Base-by-base conservation (phyloP, 225 moss, liverwort and hornwort species). In the Marchantia polymorpha region DNA sequence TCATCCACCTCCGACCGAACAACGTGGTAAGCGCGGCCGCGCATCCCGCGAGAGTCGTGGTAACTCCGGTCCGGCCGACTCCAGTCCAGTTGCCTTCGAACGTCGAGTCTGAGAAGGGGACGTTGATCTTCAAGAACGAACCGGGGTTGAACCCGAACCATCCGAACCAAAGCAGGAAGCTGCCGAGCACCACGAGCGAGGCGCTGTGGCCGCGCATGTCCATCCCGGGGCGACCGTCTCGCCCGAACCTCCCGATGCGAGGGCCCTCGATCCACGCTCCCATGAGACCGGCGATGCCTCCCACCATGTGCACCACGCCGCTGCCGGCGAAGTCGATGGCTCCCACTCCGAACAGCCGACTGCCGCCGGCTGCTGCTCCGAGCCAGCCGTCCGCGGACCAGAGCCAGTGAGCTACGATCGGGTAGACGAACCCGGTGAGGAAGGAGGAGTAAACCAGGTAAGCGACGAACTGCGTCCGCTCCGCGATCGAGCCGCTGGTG, bases 111-210 rank as follows among this genome's bases (percentile, higher is more conserved):
- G 48, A 52, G 17, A 88, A 93, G 9, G 84, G 50, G 7, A 27
- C 0, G 69, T 81, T 1, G 13, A 93, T 93, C 0, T 72, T 16
- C 51, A 89, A 0, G 7, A 52, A 93, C 49, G 90, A 90, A 7
- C 93, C 93, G 6, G 93, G 93, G 58, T 93, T 93, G 72, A 93
- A 93, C 0, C 93, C 93, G 71, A 89, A 93, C 93, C 93, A 93
- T 11, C 93, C 93, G 77, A 93, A 93, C 93, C 93, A 93, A 74
- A 93, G 68, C 59, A 93, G 51, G 14, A 93, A 93, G n/a, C 88
- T 90, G 16, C 93, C 93, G 54, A 93, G 26, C 29, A 93, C 93
- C 22, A 93, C 93, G 48, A 93, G 61, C 63, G 93, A 90, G 7
- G 93, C 91, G 15, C 82, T 86, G 73, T 93, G 93, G 4, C 93